A percentile compares a stretch with the other conserved stretches of the same genome.
Conservation (phyloP, 345 rosid genomes). For the Syzygium aromaticum region DNA sequence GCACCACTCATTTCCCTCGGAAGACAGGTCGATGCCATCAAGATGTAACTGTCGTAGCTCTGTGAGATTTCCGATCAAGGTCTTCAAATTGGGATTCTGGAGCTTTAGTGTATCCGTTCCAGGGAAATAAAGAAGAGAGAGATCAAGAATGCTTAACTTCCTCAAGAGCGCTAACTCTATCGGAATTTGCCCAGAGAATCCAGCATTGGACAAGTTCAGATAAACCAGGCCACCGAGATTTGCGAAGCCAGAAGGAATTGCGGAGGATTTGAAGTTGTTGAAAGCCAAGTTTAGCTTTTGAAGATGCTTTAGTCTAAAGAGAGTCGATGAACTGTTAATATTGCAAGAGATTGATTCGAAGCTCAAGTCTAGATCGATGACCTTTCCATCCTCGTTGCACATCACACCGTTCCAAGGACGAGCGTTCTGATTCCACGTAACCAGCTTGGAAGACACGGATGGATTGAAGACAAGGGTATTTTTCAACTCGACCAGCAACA, state of each 20-base stretch:
- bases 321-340: conserved; percentile 9
- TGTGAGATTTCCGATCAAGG: conserved; percentile 9
- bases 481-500: conserved; percentile 18
- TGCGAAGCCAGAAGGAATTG: conserved; percentile 12
- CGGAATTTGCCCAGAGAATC: conserved; percentile 26
- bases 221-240: conserved; percentile 15
- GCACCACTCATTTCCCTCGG: conserved; percentile 18
- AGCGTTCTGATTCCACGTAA: conserved; percentile 10
- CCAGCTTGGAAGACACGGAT: conserved; percentile 2
- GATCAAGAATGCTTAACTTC: conserved; percentile 17
- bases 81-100: conserved; percentile 13
- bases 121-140: neutral
- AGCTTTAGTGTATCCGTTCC: neutral
- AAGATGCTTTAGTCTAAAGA: conserved; percentile 25
- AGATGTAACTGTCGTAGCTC: conserved; percentile 10
- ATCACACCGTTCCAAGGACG: conserved; percentile 30
- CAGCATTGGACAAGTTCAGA: conserved; percentile 33
- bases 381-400: conserved; percentile 15
- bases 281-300: conserved; percentile 26
- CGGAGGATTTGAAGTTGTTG: conserved; percentile 15
- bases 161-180: conserved; percentile 3
- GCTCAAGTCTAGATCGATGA: conserved; percentile 28
- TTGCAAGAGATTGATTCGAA: conserved; percentile 12
- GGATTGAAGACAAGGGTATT: conserved; percentile 5
- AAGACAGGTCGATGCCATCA: conserved; percentile 20